Evolutionary conservation across 768 basidiomycete species (phyloP), one percentile per base, ranked within the genome.

Genomic region (Auriscalpium vulgare): DNA sequence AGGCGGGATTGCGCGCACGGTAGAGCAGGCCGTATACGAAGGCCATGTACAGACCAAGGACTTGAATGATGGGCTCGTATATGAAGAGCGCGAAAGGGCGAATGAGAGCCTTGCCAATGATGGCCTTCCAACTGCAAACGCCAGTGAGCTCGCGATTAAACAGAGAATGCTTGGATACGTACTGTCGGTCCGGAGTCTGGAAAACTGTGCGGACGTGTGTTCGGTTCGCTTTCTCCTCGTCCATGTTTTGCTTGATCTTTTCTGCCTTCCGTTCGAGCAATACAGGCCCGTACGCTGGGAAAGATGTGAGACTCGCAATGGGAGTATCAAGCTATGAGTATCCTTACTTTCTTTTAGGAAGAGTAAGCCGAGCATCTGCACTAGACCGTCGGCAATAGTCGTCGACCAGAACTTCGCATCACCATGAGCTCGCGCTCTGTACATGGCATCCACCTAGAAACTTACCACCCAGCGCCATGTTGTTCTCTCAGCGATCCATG

Each of bases 401-500:
- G 52, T 53, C 16, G 40, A 44, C 52, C 52, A 53, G 38, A 53
- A 53, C 52, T 53, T 23, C 50, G 7, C 16, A 7, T 17, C 10
- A 40, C 19, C n/a, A 51, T 14, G 16, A 44, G n/a, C 6, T 16
- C 11, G 17, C 16, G 21, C 19, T 10, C 13, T n/a, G 16, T 13
- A 1, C 29, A 37, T 29, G 29, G 1, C 3, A 37, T 3, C 3
- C 38, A 53, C 10, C 5, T 43, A 17, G 52, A 16, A 1, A 45
- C 52, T 17, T 67, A 81, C 82, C 48, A 87, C 84, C 87, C 85
- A 88, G 66, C 84, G 74, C 87, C 87, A 89, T 0, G 81, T 83
- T 0, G 82, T 77, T 40, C 70, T 72, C 48, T 87, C 73, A 0
- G 83, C 80, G 35, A 90, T 80, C 75, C 84, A 87, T 29, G 80